Base-by-base conservation (phyloP, 2,329 filamentous ascomycete genomes). In the Hymenoscyphus salicellus region DNA sequence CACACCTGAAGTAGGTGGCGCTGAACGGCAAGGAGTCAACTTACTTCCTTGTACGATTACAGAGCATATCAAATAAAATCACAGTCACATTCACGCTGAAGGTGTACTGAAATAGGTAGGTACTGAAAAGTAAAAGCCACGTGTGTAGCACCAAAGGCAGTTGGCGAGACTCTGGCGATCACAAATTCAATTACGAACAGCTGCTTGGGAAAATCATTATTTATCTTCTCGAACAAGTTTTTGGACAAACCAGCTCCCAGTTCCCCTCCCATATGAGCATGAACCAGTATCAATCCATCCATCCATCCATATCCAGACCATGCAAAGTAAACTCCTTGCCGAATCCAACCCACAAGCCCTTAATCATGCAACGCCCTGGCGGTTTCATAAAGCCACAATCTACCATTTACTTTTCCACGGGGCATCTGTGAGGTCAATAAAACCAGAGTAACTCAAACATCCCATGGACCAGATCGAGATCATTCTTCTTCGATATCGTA, bases 401-500 rank as follows among this genome's bases (percentile, higher is more conserved):
- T 61, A 4, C 36, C 46, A 23, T 49, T 49, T 20, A 49, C 20
- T 49, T 26, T 49, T 23, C 14, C 46, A 49, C 5, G 26, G 46
- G 20, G 23, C 43, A 46, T n/a, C 43, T n/a, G 5, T 20, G n/a
- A 46, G n/a, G 17, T 20, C 43, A 46, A 6, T 23, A 46, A 46
- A 46, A n/a, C 43, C n/a, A 46, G 23, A 46, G 46, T 10, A 49
- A 11, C 8, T 3, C 26, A 59, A 43, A 4, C 16, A 6, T 20
- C 20, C 38, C 33, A 23, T 17, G 7, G 7, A 20, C 17, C 26
- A 5, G 7, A 14, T 20, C 17, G 23, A 3, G 7, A n/a, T 57
- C 30, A 67, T 60, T 66, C 64, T 76, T 95, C 92, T 61, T 94
- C 92, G 58, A 91, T 84, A 2, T 90, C 91, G 75, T 96, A 97